Base-by-base conservation (phyloP, 495 filamentous ascomycete genomes). In the Usnea hakonensis region DNA sequence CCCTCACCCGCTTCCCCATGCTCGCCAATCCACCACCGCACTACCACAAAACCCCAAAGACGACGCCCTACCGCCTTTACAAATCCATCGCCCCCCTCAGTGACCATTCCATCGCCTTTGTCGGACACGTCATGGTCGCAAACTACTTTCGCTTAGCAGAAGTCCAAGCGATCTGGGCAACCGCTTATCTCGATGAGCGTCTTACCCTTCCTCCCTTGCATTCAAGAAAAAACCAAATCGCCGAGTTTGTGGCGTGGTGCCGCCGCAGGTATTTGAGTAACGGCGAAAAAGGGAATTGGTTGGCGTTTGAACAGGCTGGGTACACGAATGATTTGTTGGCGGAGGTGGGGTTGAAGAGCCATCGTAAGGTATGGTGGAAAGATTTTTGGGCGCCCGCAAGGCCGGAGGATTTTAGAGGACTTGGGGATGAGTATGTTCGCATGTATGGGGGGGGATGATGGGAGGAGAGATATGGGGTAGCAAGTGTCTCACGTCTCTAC, bases 151-250 rank as follows among this genome's bases (percentile, higher is more conserved):
- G 72, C 62, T 66, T 65, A 28, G 73, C 76, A 36, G 74, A 78
- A 64, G 69, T 68, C 19, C 78, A 80, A 66, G 68, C 78, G 11
- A 67, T 79, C 17, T 80, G 74, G 72, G 73, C 74, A 9, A 69
- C 72, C 43, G 76, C 75, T 7, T 75, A 72, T 46, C 70, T 77
- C 23, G 77, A 81, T 58, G 70, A 71, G 11, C 67, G 68, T 2
- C 54, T 78, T 9, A 26, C n/a, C 28, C 33, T 55, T 44, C 59
- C 73, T 35, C 68, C 66, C 23, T 32, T 32, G 32, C 65, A 64
- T n/a, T 63, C 69, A 35, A 74, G 70, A 67, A 70, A 74, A 60
- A 40, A 61, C 21, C 69, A 78, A 23, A 67, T 78, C 17, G 73
- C 73, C 8, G 57, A 69, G 37, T 75, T 68, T 30, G 68, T 71